A percentile compares a stretch with the other conserved stretches of the same genome.
phyloP scores from a whole-genome alignment of 306 rosid genomes.

The Cajanus cajan region DNA sequence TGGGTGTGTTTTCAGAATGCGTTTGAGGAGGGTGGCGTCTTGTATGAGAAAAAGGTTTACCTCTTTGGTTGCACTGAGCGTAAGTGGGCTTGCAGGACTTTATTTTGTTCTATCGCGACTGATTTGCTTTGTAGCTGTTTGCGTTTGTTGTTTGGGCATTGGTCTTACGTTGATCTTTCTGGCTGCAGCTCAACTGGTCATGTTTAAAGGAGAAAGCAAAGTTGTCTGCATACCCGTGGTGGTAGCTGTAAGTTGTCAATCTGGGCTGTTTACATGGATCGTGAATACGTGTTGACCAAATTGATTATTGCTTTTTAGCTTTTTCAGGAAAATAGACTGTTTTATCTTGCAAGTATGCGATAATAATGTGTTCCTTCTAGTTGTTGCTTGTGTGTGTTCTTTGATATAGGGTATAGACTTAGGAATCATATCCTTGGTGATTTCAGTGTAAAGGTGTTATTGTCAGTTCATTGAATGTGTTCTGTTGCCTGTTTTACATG shows the following conservation, averaged over 20 bases:
- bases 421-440: neutral
- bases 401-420: neutral
- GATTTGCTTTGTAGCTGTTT: neutral
- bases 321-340: neutral
- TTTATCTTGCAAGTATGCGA: neutral
- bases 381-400: neutral
- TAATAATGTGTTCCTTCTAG: neutral
- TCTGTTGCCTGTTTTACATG: neutral
- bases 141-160: neutral
- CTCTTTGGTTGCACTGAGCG: constrained; percentile 85
- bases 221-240: constrained; percentile 74
- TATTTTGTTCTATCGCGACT: neutral
- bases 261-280: neutral
- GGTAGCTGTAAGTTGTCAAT: constrained; percentile 67
- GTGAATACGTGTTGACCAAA: neutral
- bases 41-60: constrained; percentile 68
- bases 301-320: neutral
- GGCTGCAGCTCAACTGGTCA: constrained; percentile 77
- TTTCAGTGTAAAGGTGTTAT: neutral
- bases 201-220: constrained; percentile 63
- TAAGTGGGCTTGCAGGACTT: constrained; percentile 31
- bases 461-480: neutral
- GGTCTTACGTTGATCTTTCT: neutral
- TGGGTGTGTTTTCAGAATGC: constrained; percentile 45
- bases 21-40: constrained; percentile 74